Evolutionary conservation across 495 filamentous ascomycete species (phyloP).

Genomic region (Pyrenopolyporus hunteri): DNA sequence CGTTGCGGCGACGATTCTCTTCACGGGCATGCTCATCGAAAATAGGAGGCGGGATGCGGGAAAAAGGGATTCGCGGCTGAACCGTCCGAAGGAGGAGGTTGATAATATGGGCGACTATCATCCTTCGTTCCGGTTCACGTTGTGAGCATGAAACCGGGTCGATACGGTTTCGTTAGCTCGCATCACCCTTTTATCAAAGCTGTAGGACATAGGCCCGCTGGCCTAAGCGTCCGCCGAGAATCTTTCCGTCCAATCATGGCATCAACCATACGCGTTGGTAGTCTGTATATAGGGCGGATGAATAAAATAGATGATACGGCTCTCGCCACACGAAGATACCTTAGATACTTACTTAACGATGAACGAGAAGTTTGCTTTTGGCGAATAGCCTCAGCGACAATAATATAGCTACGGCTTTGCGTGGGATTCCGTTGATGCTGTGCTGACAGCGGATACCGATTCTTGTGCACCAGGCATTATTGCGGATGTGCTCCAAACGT

Average conservation of each 20-base stretch:
- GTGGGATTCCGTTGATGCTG: too few relatives aligned
- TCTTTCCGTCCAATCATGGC: too few relatives aligned
- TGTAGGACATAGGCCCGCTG: background rate
- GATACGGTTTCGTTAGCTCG: background rate
- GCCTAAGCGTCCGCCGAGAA: too few relatives aligned
- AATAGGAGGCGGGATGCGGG: conserved; percentile 61
- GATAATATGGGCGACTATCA: conserved; percentile 67
- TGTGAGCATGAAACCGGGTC: conserved; percentile 5
- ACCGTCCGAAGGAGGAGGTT: conserved; percentile 50
- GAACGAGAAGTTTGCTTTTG: background rate
- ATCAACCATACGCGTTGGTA: background rate
- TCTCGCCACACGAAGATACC: conserved; percentile 4
- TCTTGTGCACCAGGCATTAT: too few relatives aligned
- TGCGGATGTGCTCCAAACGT: too few relatives aligned
- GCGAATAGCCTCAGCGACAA: too few relatives aligned
- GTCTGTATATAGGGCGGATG: background rate
- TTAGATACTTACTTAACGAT: too few relatives aligned
- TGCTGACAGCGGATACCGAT: too few relatives aligned
- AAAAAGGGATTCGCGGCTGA: conserved; percentile 57
- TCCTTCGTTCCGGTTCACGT: conserved; percentile 61
- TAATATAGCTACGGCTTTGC: too few relatives aligned
- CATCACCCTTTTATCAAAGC: background rate
- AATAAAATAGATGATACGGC: conserved; percentile 4
- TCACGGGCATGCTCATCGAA: conserved; percentile 56
- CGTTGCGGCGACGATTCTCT: conserved; percentile 47